Evolutionary conservation across 1,284 basidiomycete genomes (phyloP).

Genomic region (Vanrija humicola): DNA sequence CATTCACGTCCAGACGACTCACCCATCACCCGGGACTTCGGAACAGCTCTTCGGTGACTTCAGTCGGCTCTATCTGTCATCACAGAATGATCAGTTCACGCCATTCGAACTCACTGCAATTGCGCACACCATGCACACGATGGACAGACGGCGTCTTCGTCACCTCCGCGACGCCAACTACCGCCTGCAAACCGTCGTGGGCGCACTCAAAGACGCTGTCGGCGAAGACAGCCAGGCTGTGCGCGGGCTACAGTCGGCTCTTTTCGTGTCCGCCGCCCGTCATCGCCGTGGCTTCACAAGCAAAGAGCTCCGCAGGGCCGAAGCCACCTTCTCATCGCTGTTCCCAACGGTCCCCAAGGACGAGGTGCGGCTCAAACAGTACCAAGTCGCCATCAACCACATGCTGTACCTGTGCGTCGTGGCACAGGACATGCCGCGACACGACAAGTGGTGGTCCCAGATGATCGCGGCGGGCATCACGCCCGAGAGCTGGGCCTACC

Average conservation of each 20-base stretch:
- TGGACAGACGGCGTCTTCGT: slow-evolving; percentile 15
- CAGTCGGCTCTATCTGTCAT: slow-evolving; percentile 24
- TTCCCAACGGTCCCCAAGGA: slow-evolving; percentile 13
- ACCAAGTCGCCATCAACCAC: slow-evolving; percentile 27
- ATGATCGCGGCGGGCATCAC: slow-evolving; percentile 17
- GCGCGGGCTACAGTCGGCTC: slow-evolving; percentile 16
- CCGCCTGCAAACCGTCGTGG: slow-evolving; percentile 19
- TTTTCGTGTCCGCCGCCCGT: slow-evolving; percentile 11
- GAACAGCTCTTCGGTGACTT: slow-evolving; percentile 23
- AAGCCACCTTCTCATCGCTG: slow-evolving; percentile 14
- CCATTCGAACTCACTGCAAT: slow-evolving; percentile 23
- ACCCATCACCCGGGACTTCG: slow-evolving; percentile 3
- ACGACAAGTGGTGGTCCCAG: slow-evolving; percentile 27
- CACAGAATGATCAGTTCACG: slow-evolving; percentile 26
- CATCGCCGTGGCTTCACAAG: slow-evolving; percentile 4
- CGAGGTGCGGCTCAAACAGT: slow-evolving; percentile 7
- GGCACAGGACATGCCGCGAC: slow-evolving; percentile 12
- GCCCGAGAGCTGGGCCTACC: slow-evolving; percentile 21
- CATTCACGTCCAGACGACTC: slow-evolving; percentile 2
- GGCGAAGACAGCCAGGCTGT: slow-evolving; percentile 7
- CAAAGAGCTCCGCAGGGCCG: slow-evolving; percentile 15
- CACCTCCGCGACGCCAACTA: slow-evolving; percentile 13
- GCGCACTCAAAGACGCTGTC: slow-evolving; percentile 20
- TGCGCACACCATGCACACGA: slow-evolving; percentile 14
- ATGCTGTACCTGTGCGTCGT: slow-evolving; percentile 33